These are phyloP conservation scores for Ophiostoma tasmaniense DNA, from an alignment of 2,329 filamentous ascomycete genomes.

Conservation along the genomic window DNA sequence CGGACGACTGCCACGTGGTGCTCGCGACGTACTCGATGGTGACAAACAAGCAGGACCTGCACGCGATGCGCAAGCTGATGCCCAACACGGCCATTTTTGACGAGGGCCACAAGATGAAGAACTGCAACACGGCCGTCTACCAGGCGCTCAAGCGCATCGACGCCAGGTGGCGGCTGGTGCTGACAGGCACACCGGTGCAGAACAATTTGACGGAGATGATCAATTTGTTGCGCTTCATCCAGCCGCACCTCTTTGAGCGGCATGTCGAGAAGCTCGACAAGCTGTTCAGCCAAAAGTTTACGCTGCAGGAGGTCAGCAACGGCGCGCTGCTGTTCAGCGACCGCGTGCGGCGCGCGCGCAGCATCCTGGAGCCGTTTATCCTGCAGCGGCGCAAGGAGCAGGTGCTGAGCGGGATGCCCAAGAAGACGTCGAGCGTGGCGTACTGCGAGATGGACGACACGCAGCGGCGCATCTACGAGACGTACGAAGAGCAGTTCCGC, in stretches of 20 bases:
- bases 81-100: conserved; percentile 67
- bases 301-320: conserved; percentile 68
- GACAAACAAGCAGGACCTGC: conserved; percentile 40
- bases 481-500: conserved; percentile 54
- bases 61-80: conserved; percentile 40
- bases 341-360: conserved; percentile 75
- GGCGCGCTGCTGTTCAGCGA: conserved; percentile 79
- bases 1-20: conserved; percentile 57
- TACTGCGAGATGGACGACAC: conserved; percentile 68
- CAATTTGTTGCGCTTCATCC: conserved; percentile 85
- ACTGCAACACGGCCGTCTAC: conserved; percentile 74
- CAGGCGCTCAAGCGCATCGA: conserved; percentile 67
- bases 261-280: conserved; percentile 71
- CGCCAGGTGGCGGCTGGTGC: conserved; percentile 73
- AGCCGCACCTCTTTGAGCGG: conserved; percentile 72
- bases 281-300: conserved; percentile 88
- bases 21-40: conserved; percentile 54
- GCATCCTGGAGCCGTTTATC: conserved; percentile 92
- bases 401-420: conserved; percentile 74
- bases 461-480: conserved; percentile 66
- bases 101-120: conserved; percentile 90
- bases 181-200: conserved; percentile 85
- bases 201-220: conserved; percentile 92
- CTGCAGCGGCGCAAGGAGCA: conserved; percentile 89
- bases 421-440: conserved; percentile 68